Evolutionary conservation across 805 yeast species (phyloP), one percentile per base, ranked within the genome.

Genomic region (Candida golubevii): DNA sequence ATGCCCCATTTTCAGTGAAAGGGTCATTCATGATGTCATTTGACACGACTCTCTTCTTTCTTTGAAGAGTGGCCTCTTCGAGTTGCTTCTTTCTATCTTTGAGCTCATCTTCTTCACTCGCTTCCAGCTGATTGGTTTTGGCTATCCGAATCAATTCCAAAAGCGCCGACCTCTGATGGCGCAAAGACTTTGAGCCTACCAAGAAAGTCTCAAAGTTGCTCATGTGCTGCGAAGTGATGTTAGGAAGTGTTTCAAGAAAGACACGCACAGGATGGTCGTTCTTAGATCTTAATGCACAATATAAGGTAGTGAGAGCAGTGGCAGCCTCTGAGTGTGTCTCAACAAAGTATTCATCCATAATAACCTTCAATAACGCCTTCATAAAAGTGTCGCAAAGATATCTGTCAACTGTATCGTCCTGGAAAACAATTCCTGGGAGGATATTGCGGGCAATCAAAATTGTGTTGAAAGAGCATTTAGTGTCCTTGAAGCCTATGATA

Each of bases 261-360:
- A 80, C 69, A 43, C 81, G 71, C 6, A 85, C 81, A 7, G 91
- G 89, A 59, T 79, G 78, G 47, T 80, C 78, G 47, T 84, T 80
- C 59, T 83, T 82, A 33, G 81, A 72, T 42, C 91, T 73, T 54
- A 88, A 71, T 8, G 85, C 80, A 56, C 88, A 77, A 61, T 88
- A 90, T 38, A 91, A 67, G 2, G 85, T 79, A 0, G 96, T 85
- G 46, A 91, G 75, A 1, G 95, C 86, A 46, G 86, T 83, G n/a
- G 95, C 90, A 1, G 95, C 96, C 61, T 91, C 99, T 13, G 83
- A 78, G 52, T 90, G 95, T 0, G 93, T 85, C 56, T 91, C 99
- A 36, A 78, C 79, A 62, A 86, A 88, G 49, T 86, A 82, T 44
- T 80, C 83, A 56, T 87, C 93, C 39, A 77, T 70, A 40, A 91